phyloP scores from a whole-genome alignment of 331 rosid species.

The Prunus yedoensis region DNA sequence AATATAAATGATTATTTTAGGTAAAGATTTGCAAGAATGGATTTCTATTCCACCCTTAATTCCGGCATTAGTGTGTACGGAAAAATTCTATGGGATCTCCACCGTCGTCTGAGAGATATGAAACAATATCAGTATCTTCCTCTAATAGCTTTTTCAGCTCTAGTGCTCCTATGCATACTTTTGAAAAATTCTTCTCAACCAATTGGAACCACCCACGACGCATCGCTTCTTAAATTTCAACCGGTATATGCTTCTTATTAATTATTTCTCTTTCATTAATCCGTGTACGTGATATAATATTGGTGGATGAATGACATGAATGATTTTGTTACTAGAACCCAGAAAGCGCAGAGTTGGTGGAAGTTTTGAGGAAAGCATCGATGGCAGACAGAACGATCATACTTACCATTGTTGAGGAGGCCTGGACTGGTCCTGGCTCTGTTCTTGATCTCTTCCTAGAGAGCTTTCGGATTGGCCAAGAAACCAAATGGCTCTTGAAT shows the following conservation, averaged over 20 bases:
- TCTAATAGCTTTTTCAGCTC: slow-evolving; percentile 25
- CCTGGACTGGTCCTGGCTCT: slow-evolving; percentile 52
- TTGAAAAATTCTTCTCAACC: neutral
- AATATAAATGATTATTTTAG: too few relatives aligned
- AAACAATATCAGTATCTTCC: slow-evolving; percentile 7
- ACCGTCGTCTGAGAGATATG: neutral
- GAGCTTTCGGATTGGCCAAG: slow-evolving; percentile 43
- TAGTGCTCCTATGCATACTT: slow-evolving; percentile 24
- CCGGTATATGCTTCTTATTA: slow-evolving; percentile 15
- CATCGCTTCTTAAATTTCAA: slow-evolving; percentile 5
- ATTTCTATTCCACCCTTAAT: neutral
- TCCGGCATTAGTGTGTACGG: neutral
- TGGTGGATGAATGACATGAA: neutral
- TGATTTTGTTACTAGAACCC: neutral
- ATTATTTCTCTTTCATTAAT: neutral
- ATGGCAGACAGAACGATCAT: slow-evolving; percentile 47
- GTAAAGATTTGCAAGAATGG: neutral
- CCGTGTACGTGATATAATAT: neutral
- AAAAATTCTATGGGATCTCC: neutral
- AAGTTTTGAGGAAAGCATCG: slow-evolving; percentile 37
- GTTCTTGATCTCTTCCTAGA: slow-evolving; percentile 50
- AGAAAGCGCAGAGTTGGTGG: slow-evolving; percentile 23
- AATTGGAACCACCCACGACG: neutral
- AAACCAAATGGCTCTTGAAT: too few relatives aligned
- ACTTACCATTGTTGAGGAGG: slow-evolving; percentile 49